These are phyloP conservation scores for Rutstroemia sp. DNA, from an alignment of 2,329 filamentous ascomycete genomes.

Conservation along the genomic window DNA sequence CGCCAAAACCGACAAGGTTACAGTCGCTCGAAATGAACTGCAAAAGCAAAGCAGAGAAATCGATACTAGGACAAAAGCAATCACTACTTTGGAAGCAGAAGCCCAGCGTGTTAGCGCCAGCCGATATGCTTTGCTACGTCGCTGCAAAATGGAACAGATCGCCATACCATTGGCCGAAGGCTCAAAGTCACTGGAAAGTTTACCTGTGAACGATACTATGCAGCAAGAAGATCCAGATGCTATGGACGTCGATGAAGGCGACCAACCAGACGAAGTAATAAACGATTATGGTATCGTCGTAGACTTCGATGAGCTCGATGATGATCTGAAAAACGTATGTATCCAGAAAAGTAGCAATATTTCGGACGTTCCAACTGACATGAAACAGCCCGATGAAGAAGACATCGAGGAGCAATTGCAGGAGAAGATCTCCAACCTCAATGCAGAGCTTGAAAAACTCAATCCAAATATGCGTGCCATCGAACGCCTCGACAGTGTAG, in stretches of 20 bases:
- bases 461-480: slow-evolving; percentile 95
- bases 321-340: slow-evolving; percentile 71
- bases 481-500: slow-evolving; percentile 81
- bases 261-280: slow-evolving; percentile 57
- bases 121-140: slow-evolving; percentile 76
- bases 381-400: slow-evolving; percentile 55
- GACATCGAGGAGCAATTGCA: slow-evolving; percentile 68
- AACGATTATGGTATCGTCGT: slow-evolving; percentile 90
- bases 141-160: slow-evolving; percentile 91
- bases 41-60: slow-evolving; percentile 81
- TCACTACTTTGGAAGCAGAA: slow-evolving; percentile 73
- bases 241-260: slow-evolving; percentile 83
- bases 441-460: slow-evolving; percentile 80
- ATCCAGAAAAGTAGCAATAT: slow-evolving; percentile 30
- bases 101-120: slow-evolving; percentile 78
- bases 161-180: slow-evolving; percentile 69
- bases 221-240: slow-evolving; percentile 72
- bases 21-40: slow-evolving; percentile 70
- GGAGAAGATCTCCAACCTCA: slow-evolving; percentile 68
- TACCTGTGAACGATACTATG: slow-evolving; percentile 82
- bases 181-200: slow-evolving; percentile 64
- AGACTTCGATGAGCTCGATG: slow-evolving; percentile 74
- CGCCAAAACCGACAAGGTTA: slow-evolving; percentile 66
- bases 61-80: slow-evolving; percentile 65
- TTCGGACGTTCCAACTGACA: slow-evolving; percentile 18